Percentiles rank a stretch among this genome's conserved stretches.
Evolutionary conservation across 345 rosid species (phyloP).

Genomic region (Arabis hirsuta): DNA sequence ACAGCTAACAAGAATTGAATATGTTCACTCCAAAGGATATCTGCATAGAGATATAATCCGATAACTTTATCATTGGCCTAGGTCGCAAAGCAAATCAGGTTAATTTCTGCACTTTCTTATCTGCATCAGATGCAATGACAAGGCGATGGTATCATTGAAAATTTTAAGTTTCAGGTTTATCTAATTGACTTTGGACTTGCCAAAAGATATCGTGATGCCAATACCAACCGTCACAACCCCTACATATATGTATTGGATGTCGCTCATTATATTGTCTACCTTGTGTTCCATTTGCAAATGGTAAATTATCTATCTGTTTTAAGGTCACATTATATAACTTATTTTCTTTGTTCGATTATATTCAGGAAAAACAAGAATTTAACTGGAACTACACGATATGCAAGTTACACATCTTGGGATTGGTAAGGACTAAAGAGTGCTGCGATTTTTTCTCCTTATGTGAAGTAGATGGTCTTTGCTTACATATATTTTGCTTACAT

Average conservation of each 20-base stretch:
- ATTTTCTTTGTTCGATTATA: neutral
- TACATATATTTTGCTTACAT: neutral
- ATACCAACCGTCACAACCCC: slow-evolving; percentile 81
- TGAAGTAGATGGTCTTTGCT: neutral
- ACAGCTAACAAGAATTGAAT: slow-evolving; percentile 82
- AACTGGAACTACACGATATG: slow-evolving; percentile 97
- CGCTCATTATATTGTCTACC: neutral
- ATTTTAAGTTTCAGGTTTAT: slow-evolving; percentile 60
- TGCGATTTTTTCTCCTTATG: slow-evolving; percentile 10
- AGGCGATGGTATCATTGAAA: neutral
- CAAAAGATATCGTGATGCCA: slow-evolving; percentile 78
- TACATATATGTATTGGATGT: slow-evolving; percentile 54
- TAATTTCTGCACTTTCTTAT: slow-evolving; percentile 1
- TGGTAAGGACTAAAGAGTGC: slow-evolving; percentile 51
- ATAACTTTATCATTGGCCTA: slow-evolving; percentile 90
- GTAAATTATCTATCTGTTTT: neutral
- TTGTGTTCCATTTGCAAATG: neutral
- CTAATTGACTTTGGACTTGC: slow-evolving; percentile 93
- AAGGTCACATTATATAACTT: neutral
- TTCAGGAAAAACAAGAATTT: slow-evolving; percentile 93
- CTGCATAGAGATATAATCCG: slow-evolving; percentile 91
- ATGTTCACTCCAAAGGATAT: slow-evolving; percentile 79
- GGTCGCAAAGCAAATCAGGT: slow-evolving; percentile 90
- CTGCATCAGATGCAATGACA: neutral
- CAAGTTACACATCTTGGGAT: slow-evolving; percentile 98